phyloP scores from a whole-genome alignment of 1,284 basidiomycete species.

The Xanthoconium separans region DNA sequence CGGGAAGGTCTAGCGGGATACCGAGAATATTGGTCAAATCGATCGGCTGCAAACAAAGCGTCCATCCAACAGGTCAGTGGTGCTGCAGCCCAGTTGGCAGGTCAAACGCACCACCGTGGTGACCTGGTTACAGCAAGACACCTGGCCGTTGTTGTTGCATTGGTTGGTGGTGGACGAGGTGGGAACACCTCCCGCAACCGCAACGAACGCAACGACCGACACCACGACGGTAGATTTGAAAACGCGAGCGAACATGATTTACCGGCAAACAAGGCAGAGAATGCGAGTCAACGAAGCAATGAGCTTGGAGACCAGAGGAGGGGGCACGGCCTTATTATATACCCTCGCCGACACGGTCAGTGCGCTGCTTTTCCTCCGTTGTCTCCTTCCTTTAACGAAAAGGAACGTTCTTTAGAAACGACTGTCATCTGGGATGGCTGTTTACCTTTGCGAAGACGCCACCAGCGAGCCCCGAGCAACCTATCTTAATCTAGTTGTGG shows the following conservation, averaged over 20 bases:
- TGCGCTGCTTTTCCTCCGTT: not conserved
- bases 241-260: constrained; percentile 13
- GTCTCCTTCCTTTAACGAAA: not conserved
- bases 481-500: constrained; percentile 1
- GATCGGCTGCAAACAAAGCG: no score
- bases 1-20: no score
- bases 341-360: constrained; percentile 9
- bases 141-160: constrained; percentile 15
- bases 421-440: not conserved
- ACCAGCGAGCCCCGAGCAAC: not conserved
- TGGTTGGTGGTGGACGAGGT: not conserved
- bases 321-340: constrained; percentile 4
- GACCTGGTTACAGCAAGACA: constrained; percentile 15
- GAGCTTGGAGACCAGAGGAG: not conserved
- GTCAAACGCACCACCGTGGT: constrained; percentile 1
- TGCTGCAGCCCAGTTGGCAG: not conserved
- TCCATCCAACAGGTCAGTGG: not conserved
- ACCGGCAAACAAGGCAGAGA: not conserved
- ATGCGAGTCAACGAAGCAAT: not conserved
- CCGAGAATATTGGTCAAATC: no score
- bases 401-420: not conserved
- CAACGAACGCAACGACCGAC: constrained; percentile 11
- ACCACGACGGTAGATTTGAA: constrained; percentile 14
- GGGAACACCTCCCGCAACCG: not conserved
- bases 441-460: constrained; percentile 8